phyloP scores from a whole-genome alignment of 495 filamentous ascomycete genomes.

The Talaromyces nanjingensis region DNA sequence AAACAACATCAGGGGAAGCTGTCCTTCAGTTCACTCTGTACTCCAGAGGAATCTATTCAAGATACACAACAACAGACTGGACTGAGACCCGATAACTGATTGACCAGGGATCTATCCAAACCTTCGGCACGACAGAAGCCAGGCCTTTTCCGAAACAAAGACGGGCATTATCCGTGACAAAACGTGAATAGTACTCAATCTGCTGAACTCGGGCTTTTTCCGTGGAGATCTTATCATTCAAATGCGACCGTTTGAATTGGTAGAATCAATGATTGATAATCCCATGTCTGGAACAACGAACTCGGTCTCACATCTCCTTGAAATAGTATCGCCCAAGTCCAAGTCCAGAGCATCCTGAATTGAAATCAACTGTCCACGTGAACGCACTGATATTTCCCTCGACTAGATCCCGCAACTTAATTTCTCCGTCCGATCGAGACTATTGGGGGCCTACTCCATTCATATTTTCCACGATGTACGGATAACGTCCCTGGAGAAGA shows the following conservation, averaged over 20 bases:
- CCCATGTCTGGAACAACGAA: not conserved
- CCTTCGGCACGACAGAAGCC: not conserved
- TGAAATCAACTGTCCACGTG: not conserved
- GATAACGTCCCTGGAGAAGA: constrained; percentile 2
- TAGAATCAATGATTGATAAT: not conserved
- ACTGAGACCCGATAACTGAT: not conserved
- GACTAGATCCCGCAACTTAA: not conserved
- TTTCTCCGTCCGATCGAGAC: not conserved
- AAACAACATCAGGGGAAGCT: not conserved
- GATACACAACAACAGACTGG: not conserved
- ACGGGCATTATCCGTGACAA: not conserved
- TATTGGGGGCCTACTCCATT: not conserved
- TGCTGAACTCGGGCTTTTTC: not conserved
- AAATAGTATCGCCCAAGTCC: not conserved
- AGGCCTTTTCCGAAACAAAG: not conserved
- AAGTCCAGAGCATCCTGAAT: not conserved
- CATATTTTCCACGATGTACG: not conserved
- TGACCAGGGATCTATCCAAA: not conserved
- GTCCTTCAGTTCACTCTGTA: not conserved
- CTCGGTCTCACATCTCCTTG: not conserved
- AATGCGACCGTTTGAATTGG: not conserved
- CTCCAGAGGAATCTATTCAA: not conserved
- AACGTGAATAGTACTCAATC: not conserved
- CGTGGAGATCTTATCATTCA: not conserved
- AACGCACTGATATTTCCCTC: not conserved